Percentiles rank a stretch among this genome's conserved stretches.
Conservation (phyloP, 2,329 filamentous ascomycete species). For the Phialocephala sp. region DNA sequence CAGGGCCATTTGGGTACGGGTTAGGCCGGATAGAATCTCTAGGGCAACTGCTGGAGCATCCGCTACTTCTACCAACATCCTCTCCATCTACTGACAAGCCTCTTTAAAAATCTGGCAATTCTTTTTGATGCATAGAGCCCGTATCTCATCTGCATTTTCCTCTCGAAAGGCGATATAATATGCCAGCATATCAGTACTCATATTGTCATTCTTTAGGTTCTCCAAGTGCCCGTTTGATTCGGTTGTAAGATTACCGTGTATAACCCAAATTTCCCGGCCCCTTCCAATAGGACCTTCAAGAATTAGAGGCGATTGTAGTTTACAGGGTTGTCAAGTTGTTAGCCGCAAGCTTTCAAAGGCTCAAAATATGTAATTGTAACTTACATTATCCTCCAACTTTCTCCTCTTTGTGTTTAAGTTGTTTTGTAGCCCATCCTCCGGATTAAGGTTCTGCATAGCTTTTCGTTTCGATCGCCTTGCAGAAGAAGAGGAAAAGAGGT, state of each 20-base stretch:
- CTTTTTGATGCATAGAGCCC: neutral
- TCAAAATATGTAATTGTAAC: constrained; percentile 2
- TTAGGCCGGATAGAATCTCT: constrained; percentile 4
- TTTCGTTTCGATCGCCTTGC: too few relatives aligned
- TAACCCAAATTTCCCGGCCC: constrained; percentile 5
- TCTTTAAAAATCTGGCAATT: constrained; percentile 9
- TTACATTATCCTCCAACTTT: neutral
- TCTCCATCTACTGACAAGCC: constrained; percentile 3
- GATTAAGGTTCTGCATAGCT: too few relatives aligned
- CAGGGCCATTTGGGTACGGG: neutral
- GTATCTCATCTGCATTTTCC: constrained; percentile 8
- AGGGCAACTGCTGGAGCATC: constrained; percentile 1
- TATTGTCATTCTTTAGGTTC: constrained; percentile 4
- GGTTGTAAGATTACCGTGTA: neutral
- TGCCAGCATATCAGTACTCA: neutral
- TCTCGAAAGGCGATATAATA: constrained; percentile 12
- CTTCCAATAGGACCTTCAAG: neutral
- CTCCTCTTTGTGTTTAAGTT: neutral
- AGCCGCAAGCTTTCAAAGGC: neutral
- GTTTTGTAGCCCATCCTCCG: too few relatives aligned
- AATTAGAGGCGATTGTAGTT: constrained; percentile 5
- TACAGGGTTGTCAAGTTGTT: constrained; percentile 6
- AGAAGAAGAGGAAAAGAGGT: neutral
- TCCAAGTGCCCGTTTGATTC: neutral
- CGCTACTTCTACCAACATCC: neutral